Base-by-base conservation (phyloP, 2,329 filamentous ascomycete species). In the Botryotinia globosa region DNA sequence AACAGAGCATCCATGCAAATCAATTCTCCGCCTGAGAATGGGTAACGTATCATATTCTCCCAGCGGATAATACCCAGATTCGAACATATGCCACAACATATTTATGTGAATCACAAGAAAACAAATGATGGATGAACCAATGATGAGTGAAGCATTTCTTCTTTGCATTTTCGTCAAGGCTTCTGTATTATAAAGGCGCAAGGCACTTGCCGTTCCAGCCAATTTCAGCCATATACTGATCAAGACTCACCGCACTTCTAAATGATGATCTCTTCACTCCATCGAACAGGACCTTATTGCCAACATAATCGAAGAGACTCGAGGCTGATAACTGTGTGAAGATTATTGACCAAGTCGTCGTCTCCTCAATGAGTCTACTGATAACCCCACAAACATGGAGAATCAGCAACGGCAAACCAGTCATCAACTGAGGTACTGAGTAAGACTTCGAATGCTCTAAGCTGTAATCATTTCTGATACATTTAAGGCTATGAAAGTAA, bases 191-290 rank as follows among this genome's bases (percentile, higher is more conserved):
- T 29, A 32, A 37, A 67, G 39, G 70, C 51, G 48, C 48, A 45
- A 58, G 32, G 62, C 62, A 67, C 70, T 67, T 67, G 62, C 70
- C 39, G 51, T 58, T 56, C 70, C 62, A 67, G 51, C 29, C 37
- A 22, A 39, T 12, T 32, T 25, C 25, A 71, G 69, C 37, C 61
- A 42, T 56, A 20, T 45, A 62, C 16, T 25, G 7, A 29, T 39
- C 4, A 42, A 29, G 18, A 22, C 44, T 71, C 58, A 71, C 58
- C 68, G 44, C 69, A 56, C 18, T n/a, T 45, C 69, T 44, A n/a
- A n/a, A 59, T 34, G 7, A 69, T 22, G 14, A 45, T 22, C 9
- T 37, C 9, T 71, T 7, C 42, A 8, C 9, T 37, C 14, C 34
- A 34, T 44, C 37, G 29, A 39, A 22, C 8, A 39, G 25, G 16